These are phyloP conservation scores for Fusarium anguioides DNA, from an alignment of 2,329 filamentous ascomycete genomes.

Conservation along the genomic window DNA sequence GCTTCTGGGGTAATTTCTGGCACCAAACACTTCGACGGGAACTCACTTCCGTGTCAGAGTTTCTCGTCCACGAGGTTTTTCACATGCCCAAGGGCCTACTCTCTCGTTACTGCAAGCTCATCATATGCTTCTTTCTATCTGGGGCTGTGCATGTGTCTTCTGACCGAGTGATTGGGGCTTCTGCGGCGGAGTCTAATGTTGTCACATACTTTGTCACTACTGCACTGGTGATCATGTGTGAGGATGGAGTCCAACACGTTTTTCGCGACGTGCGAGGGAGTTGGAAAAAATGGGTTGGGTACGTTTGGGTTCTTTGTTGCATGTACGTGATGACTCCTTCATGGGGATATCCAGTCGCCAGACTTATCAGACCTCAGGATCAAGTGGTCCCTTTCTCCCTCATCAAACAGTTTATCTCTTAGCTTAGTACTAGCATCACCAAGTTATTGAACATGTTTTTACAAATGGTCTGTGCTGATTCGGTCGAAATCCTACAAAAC, in stretches of 20 bases:
- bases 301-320: slow-evolving; percentile 26
- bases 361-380: slow-evolving; percentile 22
- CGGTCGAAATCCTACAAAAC: too few species aligned
- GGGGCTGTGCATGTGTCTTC: slow-evolving; percentile 31
- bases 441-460: too few species aligned
- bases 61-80: slow-evolving; percentile 18
- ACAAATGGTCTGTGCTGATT: too few species aligned
- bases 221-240: slow-evolving; percentile 28
- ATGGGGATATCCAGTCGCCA: slow-evolving; percentile 35
- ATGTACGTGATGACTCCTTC: slow-evolving; percentile 40
- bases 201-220: slow-evolving; percentile 25
- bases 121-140: slow-evolving; percentile 30
- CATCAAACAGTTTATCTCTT: neutral
- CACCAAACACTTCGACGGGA: slow-evolving; percentile 37
- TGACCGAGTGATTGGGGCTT: slow-evolving; percentile 28
- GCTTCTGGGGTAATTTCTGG: slow-evolving; percentile 37
- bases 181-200: slow-evolving; percentile 23
- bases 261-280: neutral
- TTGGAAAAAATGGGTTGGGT: slow-evolving; percentile 15
- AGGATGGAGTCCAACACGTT: slow-evolving; percentile 22
- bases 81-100: slow-evolving; percentile 9
- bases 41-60: slow-evolving; percentile 23
- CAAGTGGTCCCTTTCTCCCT: slow-evolving; percentile 18
- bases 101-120: slow-evolving; percentile 32
- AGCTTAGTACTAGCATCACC: neutral